Evolutionary conservation across 2,329 filamentous ascomycete species (phyloP).

Genomic region (Fusarium goolgardi): DNA sequence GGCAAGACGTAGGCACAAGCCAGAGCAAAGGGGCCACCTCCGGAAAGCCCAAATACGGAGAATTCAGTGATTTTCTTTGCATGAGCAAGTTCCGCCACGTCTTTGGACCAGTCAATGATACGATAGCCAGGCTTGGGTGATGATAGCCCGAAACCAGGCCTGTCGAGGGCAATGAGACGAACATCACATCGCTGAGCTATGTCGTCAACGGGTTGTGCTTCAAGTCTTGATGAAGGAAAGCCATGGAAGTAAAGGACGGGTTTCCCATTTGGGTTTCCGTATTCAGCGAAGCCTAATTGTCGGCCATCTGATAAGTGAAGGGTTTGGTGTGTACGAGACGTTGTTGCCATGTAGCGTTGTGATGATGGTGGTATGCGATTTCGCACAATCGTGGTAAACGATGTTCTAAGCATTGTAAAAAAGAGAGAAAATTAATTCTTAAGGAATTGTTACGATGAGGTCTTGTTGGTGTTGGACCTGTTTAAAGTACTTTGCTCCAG

Average conservation of each 20-base stretch:
- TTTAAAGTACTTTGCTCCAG: background rate
- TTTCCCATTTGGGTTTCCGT: background rate
- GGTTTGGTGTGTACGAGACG: conserved; percentile 35
- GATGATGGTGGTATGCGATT: background rate
- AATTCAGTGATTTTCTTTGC: accelerated
- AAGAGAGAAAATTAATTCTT: accelerated
- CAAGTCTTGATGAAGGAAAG: background rate
- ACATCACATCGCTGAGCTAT: background rate
- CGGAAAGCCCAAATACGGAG: conserved; percentile 1
- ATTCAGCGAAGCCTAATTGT: conserved; percentile 16
- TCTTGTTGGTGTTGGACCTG: too few species aligned
- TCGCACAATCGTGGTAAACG: background rate
- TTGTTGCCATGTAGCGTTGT: background rate
- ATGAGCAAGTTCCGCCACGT: background rate
- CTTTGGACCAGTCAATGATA: background rate
- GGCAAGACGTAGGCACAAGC: conserved; percentile 4
- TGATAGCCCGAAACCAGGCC: conserved; percentile 3
- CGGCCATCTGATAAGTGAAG: background rate
- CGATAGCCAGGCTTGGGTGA: background rate
- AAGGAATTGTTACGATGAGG: background rate
- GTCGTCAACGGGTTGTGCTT: background rate
- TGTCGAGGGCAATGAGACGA: conserved; percentile 7
- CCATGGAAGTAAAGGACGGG: conserved; percentile 8
- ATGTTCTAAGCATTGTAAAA: background rate
- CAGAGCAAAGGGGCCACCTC: background rate